Conservation (phyloP, 2,329 filamentous ascomycete species). For the Fusarium sp. region DNA sequence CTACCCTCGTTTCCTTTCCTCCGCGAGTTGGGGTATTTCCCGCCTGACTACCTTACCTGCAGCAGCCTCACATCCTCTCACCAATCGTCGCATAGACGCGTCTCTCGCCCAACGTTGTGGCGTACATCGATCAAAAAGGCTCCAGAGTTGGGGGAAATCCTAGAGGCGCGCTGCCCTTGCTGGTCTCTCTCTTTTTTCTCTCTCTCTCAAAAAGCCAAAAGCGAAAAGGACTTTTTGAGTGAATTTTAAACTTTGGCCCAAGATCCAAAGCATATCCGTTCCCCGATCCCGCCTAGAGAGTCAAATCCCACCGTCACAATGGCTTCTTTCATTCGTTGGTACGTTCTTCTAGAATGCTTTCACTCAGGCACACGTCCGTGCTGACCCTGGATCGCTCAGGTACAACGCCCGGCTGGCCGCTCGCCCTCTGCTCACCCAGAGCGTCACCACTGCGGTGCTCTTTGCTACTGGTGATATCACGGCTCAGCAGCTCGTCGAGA, state of each 20-base stretch:
- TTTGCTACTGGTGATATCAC: constrained; percentile 92
- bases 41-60: constrained; percentile 3
- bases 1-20: constrained; percentile 3
- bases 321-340: constrained; percentile 48
- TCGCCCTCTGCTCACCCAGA: constrained; percentile 87
- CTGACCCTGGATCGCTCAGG: constrained; percentile 57
- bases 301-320: constrained; percentile 26
- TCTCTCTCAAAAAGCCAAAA: constrained; percentile 5
- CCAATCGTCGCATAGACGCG: constrained; percentile 27
- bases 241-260: constrained; percentile 27
- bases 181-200: not conserved
- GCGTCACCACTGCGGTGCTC: constrained; percentile 86
- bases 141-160: constrained; percentile 10
- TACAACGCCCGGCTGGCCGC: constrained; percentile 84
- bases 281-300: not conserved
- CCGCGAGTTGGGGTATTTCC: not conserved
- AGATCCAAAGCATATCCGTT: constrained; percentile 7
- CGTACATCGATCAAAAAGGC: constrained; percentile 24
- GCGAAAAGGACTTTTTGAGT: constrained; percentile 7
- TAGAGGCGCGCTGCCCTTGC: not conserved
- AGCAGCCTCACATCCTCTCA: constrained; percentile 5
- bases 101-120: constrained; percentile 34
- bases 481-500: constrained; percentile 90
- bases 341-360: constrained; percentile 16
- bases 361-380: constrained; percentile 9